Evolutionary conservation across 2,329 filamentous ascomycete genomes (phyloP), one percentile per base, ranked within the genome.

Genomic region (Pezicula carpinea): DNA sequence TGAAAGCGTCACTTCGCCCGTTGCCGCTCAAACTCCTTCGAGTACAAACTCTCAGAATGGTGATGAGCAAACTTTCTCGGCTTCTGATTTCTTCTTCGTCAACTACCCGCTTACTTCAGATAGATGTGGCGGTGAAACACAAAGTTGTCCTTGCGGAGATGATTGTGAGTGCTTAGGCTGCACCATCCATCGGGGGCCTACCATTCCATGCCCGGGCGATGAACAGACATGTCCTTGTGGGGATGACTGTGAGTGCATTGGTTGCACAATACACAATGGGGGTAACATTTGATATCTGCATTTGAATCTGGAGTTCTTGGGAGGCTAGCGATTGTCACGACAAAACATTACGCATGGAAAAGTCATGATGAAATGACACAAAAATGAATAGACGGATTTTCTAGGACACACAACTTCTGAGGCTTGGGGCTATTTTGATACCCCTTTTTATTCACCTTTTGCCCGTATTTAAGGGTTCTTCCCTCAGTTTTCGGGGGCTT

Each of bases 111-210:
- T 71, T 46, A 60, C 53, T 14, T 64, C 66, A 4, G 69, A 73
- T 19, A 61, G 64, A 1, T 80, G 77, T 56, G 69, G 67, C 0
- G 76, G 77, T 2, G 71, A 74, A 48, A 67, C 67, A 48, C 65
- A 69, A 11, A 72, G 68, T 34, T 82, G 79, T 56, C 76, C 73
- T 1, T 82, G 79, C 47, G 78, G 79, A 7, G 77, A 82, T 48
- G 76, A 79, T 51, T 82, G 79, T 48, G 67, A 75, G 50, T 82
- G 79, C 53, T 62, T 80, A 2, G 78, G 77, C 4, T 82, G 79
- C 53, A 67, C 72, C 42, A 76, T 80, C 43, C 78, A 82, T 50
- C 51, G 62, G 46, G 67, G 66, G 11, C 56, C 58, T 22, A 19
- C 38, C 10, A 49, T 54, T 23, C 44, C 53, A 18, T 59, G 57